Evolutionary conservation across 768 basidiomycete species (phyloP).

Genomic region (Tricholomella constricta): DNA sequence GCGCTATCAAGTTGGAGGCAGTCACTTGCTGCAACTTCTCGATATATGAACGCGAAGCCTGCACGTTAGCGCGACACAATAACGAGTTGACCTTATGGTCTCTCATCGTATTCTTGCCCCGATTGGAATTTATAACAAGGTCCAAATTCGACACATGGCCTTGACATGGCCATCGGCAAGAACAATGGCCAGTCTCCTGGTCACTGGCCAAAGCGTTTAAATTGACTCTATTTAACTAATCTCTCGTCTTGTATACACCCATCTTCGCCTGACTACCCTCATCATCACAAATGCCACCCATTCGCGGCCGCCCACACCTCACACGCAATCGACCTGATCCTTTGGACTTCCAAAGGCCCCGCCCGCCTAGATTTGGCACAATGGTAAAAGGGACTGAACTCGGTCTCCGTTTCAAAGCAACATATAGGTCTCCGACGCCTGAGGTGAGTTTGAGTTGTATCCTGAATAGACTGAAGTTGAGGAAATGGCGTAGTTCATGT

Average conservation of each 20-base stretch:
- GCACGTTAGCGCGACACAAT: no score
- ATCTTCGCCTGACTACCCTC: neutral
- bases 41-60: no score
- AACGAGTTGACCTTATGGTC: no score
- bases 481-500: constrained; percentile 3
- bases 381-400: neutral
- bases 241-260: neutral
- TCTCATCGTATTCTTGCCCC: neutral
- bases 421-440: neutral
- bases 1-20: no score
- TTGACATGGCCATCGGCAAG: neutral
- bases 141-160: neutral
- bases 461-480: neutral
- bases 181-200: neutral
- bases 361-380: neutral
- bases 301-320: neutral
- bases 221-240: neutral
- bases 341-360: neutral
- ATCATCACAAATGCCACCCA: neutral
- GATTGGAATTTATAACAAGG: neutral
- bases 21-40: no score
- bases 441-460: neutral
- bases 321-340: constrained; percentile 7
- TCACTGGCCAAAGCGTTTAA: neutral
- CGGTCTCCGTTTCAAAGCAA: neutral